phyloP scores from a whole-genome alignment of 1,139 yeast genomes.

The Ogataea hybrid region DNA sequence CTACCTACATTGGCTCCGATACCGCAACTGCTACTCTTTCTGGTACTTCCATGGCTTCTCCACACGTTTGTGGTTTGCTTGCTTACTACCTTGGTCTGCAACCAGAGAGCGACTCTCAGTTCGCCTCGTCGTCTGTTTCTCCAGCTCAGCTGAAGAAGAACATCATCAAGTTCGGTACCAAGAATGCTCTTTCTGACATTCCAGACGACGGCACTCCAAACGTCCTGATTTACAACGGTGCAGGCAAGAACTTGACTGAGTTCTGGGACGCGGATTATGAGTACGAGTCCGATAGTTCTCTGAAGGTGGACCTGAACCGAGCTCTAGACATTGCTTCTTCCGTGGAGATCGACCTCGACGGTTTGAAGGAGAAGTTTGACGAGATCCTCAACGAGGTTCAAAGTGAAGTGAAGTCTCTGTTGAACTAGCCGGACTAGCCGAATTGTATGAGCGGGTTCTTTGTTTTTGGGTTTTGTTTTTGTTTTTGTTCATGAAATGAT shows the following conservation, averaged over 20 bases:
- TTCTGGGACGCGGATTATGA: conserved; percentile 53
- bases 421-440: conserved; percentile 8
- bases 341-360: conserved; percentile 17
- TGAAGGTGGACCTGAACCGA: conserved; percentile 18
- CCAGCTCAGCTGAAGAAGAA: conserved; percentile 90
- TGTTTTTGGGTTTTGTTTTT: conserved; percentile 5
- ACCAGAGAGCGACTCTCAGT: conserved; percentile 81
- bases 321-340: conserved; percentile 22
- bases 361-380: conserved; percentile 20
- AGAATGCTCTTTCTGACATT: conserved; percentile 62
- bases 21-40: conserved; percentile 86
- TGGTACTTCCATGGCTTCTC: conserved; percentile 99
- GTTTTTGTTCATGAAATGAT: not conserved
- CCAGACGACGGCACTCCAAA: conserved; percentile 81
- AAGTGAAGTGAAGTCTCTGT: conserved; percentile 21
- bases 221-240: conserved; percentile 89
- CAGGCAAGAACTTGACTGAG: conserved; percentile 70
- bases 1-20: conserved; percentile 85
- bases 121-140: conserved; percentile 54
- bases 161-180: conserved; percentile 76
- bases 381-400: conserved; percentile 23
- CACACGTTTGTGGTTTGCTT: conserved; percentile 89
- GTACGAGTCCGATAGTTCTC: conserved; percentile 3
- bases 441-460: conserved; percentile 1
- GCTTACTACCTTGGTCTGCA: conserved; percentile 89